phyloP scores from a whole-genome alignment of 345 rosid genomes.

The Pelargonium nanum region DNA sequence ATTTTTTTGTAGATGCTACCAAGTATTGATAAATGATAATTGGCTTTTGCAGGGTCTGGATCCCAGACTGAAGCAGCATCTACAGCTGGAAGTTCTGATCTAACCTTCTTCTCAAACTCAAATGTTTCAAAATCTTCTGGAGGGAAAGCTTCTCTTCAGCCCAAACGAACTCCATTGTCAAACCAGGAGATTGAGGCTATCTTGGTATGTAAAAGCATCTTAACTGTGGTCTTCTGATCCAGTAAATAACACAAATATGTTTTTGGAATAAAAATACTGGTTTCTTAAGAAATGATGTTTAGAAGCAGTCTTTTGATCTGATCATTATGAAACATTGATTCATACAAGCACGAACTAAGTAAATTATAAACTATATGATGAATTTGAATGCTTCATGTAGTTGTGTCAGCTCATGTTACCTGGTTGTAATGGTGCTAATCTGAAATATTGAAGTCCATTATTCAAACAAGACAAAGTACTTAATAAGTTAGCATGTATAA shows the following conservation, averaged over 20 bases:
- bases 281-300: too few relatives aligned
- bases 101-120: conserved; percentile 36
- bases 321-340: too few relatives aligned
- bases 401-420: neutral
- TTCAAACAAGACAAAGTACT: neutral
- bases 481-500: neutral
- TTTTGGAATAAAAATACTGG: too few relatives aligned
- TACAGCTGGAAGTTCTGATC: conserved; percentile 25
- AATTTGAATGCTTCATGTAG: too few relatives aligned
- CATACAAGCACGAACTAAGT: too few relatives aligned
- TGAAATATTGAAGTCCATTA: neutral
- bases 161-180: conserved; percentile 53
- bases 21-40: neutral
- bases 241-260: neutral
- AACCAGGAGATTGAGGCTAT: conserved; percentile 71
- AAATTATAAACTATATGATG: neutral
- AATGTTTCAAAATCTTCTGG: conserved; percentile 29
- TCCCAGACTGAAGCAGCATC: conserved; percentile 26
- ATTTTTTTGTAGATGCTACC: neutral
- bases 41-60: conserved; percentile 10
- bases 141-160: conserved; percentile 78
- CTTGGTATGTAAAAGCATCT: conserved; percentile 29
- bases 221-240: neutral
- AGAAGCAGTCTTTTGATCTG: too few relatives aligned
- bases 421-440: neutral